Evolutionary conservation across 2,329 filamentous ascomycete species (phyloP).

Genomic region (Verticillium longisporum): DNA sequence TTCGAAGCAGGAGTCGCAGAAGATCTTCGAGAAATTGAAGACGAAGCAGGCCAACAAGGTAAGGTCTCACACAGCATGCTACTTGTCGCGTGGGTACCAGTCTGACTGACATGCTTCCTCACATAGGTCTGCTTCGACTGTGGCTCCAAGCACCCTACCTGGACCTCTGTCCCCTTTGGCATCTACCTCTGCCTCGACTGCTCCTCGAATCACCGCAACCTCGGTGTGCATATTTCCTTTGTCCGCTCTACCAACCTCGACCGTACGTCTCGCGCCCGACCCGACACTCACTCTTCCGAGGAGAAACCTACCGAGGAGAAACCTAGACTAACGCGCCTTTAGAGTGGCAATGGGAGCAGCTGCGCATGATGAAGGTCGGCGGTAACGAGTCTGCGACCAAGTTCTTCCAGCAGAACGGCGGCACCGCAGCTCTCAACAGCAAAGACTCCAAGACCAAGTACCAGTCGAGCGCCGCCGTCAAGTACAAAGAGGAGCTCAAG

Average conservation of each 20-base stretch:
- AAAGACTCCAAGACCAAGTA: conserved; percentile 98
- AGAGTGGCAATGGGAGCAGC: conserved; percentile 99
- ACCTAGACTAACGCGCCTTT: conserved; percentile 12
- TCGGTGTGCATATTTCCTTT: conserved; percentile 98
- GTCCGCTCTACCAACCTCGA: conserved; percentile 97
- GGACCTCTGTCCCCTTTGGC: conserved; percentile 94
- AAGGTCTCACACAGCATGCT: conserved; percentile 19
- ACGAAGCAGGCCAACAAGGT: conserved; percentile 93
- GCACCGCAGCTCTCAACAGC: conserved; percentile 86
- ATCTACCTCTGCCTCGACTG: conserved; percentile 99
- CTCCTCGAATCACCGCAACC: conserved; percentile 92
- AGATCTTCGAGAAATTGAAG: conserved; percentile 97
- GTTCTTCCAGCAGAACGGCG: conserved; percentile 95
- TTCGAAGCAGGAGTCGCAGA: conserved; percentile 89
- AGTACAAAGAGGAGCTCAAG: conserved; percentile 97
- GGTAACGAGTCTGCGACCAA: conserved; percentile 97
- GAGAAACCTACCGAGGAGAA: too few relatives aligned
- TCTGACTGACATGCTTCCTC: background rate
- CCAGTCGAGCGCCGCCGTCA: conserved; percentile 82
- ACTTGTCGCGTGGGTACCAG: background rate
- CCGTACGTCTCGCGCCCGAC: conserved; percentile 57
- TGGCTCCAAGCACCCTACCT: conserved; percentile 93
- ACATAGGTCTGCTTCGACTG: conserved; percentile 94
- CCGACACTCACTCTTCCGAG: background rate
- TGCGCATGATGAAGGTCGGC: conserved; percentile 95